Conservation (phyloP, 75 land plant genomes). For the Picea sitchensis region DNA sequence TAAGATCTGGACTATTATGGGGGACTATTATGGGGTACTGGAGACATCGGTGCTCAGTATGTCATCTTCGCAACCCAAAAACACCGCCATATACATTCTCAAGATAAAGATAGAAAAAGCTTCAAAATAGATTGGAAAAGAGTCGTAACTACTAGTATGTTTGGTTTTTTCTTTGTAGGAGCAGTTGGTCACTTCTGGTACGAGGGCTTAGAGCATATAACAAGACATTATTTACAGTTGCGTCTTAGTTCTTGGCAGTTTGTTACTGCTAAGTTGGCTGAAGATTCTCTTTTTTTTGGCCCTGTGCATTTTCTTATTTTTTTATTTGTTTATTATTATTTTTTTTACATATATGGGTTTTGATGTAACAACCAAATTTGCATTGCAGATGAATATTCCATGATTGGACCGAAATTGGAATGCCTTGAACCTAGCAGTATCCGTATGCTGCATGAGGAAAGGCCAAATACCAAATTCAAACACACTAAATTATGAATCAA, state of each 20-base stretch:
- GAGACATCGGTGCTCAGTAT: too few relatives aligned
- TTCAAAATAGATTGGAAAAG: constrained; percentile 73
- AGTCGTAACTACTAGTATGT: constrained; percentile 68
- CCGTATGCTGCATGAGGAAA: too few relatives aligned
- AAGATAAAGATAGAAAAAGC: constrained; percentile 20
- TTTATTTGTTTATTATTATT: not conserved
- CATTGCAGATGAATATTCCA: too few relatives aligned
- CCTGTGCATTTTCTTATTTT: constrained; percentile 84
- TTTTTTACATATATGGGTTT: constrained; percentile 85
- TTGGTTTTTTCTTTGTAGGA: constrained; percentile 93
- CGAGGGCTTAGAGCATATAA: constrained; percentile 72
- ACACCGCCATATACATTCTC: too few relatives aligned
- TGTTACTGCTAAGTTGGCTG: constrained; percentile 68
- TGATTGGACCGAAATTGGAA: too few relatives aligned
- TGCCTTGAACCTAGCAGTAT: too few relatives aligned
- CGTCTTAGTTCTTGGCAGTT: constrained; percentile 61
- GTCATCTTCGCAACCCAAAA: too few relatives aligned
- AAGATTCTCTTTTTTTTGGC: constrained; percentile 81
- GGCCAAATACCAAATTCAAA: too few relatives aligned
- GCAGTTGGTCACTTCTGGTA: constrained; percentile 97
- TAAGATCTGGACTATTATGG: too few relatives aligned
- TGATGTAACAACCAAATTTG: not conserved
- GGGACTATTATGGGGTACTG: too few relatives aligned
- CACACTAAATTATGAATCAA: too few relatives aligned
- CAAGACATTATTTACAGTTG: constrained; percentile 38